These are phyloP conservation scores for Podaxis rugospora DNA, from an alignment of 768 basidiomycete genomes.

Conservation along the genomic window DNA sequence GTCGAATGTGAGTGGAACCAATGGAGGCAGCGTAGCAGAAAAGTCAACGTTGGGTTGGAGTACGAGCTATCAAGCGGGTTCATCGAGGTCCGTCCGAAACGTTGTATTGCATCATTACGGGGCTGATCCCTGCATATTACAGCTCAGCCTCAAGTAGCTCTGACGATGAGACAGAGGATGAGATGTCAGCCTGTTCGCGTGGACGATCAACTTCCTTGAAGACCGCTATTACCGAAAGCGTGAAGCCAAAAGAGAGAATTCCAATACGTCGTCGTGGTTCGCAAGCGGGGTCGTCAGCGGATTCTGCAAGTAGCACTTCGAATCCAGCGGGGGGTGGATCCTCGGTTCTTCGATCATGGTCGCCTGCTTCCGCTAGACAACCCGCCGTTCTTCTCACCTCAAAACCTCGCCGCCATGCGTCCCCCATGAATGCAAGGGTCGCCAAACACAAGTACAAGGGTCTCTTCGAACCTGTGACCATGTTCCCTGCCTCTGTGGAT, in stretches of 20 bases:
- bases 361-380: slow-evolving; percentile 44
- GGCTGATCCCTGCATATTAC: background rate
- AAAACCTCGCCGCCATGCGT: slow-evolving; percentile 8
- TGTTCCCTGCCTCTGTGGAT: slow-evolving; percentile 47
- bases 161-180: slow-evolving; percentile 58
- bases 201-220: slow-evolving; percentile 36
- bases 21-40: slow-evolving; percentile 7
- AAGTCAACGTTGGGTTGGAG: slow-evolving; percentile 60
- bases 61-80: slow-evolving; percentile 84
- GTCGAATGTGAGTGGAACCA: slow-evolving; percentile 9
- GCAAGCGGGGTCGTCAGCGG: slow-evolving; percentile 34
- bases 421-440: slow-evolving; percentile 3
- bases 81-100: slow-evolving; percentile 55
- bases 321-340: slow-evolving; percentile 18
- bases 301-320: slow-evolving; percentile 31
- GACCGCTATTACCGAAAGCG: background rate
- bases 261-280: slow-evolving; percentile 19
- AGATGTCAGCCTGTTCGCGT: slow-evolving; percentile 31
- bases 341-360: slow-evolving; percentile 70
- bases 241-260: slow-evolving; percentile 17
- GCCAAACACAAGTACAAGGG: slow-evolving; percentile 3
- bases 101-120: background rate
- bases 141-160: slow-evolving; percentile 52
- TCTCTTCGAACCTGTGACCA: slow-evolving; percentile 16
- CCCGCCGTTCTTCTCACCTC: slow-evolving; percentile 20